Conservation (phyloP, 768 basidiomycete species). For the Lactifluus echinatus region DNA sequence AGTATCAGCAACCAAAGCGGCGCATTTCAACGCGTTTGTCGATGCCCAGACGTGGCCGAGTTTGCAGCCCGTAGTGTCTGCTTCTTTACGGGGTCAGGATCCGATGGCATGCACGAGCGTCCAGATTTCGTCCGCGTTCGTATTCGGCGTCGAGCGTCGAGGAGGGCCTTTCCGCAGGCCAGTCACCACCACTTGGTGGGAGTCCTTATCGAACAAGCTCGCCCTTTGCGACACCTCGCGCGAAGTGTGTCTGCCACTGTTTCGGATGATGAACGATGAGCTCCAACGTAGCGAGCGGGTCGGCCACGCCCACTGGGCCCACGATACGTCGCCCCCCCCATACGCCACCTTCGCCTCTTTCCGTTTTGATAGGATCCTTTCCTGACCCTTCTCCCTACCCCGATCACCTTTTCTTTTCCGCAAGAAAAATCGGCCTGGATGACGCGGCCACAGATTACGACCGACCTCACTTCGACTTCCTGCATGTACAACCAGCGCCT, state of each 20-base stretch:
- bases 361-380: not conserved
- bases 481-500: constrained; percentile 9
- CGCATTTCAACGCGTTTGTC: too few species aligned
- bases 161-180: constrained; percentile 32
- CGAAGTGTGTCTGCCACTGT: not conserved
- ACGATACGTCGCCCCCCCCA: not conserved
- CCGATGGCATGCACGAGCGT: constrained; percentile 18
- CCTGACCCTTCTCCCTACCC: too few species aligned
- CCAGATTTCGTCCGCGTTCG: constrained; percentile 32
- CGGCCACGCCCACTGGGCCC: constrained; percentile 14
- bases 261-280: constrained; percentile 17
- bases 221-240: constrained; percentile 13
- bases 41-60: too few species aligned
- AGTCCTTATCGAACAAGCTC: not conserved
- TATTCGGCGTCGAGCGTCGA: constrained; percentile 50
- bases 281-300: constrained; percentile 16
- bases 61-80: constrained; percentile 71
- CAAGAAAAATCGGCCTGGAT: constrained; percentile 7
- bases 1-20: too few species aligned
- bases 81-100: constrained; percentile 60
- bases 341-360: constrained; percentile 11
- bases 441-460: constrained; percentile 3
- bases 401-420: not conserved
- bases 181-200: constrained; percentile 14
- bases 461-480: not conserved